Conservation (phyloP, 768 basidiomycete species). For the Leccinum sublutescens region DNA sequence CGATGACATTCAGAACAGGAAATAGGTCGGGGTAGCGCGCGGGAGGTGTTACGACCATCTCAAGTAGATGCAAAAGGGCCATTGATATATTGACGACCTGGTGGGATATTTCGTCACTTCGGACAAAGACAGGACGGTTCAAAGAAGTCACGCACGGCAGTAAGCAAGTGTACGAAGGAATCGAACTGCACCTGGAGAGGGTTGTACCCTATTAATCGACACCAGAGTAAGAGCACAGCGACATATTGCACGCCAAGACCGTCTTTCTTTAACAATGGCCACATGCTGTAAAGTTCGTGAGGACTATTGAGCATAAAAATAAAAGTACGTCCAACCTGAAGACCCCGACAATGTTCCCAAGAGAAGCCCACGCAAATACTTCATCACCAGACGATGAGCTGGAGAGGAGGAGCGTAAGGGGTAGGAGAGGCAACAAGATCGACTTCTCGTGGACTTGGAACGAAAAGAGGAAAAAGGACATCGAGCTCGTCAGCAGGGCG, state of each 20-base stretch:
- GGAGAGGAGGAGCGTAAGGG: slow-evolving; percentile 74
- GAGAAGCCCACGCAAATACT: slow-evolving; percentile 30
- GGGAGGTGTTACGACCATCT: slow-evolving; percentile 62
- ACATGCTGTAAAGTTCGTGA: slow-evolving; percentile 66
- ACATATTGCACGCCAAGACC: slow-evolving; percentile 75
- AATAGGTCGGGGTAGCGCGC: slow-evolving; percentile 82
- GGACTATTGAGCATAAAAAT: neutral
- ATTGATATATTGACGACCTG: slow-evolving; percentile 58
- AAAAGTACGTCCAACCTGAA: slow-evolving; percentile 64
- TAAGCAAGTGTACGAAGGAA: slow-evolving; percentile 53
- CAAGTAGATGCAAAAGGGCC: slow-evolving; percentile 58
- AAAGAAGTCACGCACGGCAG: slow-evolving; percentile 40
- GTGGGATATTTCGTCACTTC: neutral
- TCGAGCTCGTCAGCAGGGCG: slow-evolving; percentile 72
- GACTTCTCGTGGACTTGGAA: slow-evolving; percentile 98
- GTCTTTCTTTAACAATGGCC: slow-evolving; percentile 82
- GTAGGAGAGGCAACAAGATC: slow-evolving; percentile 81
- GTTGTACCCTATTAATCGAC: slow-evolving; percentile 75
- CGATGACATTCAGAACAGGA: slow-evolving; percentile 78
- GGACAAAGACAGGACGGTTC: neutral
- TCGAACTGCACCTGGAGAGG: slow-evolving; percentile 47
- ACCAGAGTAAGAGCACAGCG: slow-evolving; percentile 72
- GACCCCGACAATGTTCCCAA: slow-evolving; percentile 76
- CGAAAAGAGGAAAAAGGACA: slow-evolving; percentile 95
- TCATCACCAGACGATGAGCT: slow-evolving; percentile 33